phyloP scores from a whole-genome alignment of 208 protist species.

The Paratrypanosoma confusum region DNA sequence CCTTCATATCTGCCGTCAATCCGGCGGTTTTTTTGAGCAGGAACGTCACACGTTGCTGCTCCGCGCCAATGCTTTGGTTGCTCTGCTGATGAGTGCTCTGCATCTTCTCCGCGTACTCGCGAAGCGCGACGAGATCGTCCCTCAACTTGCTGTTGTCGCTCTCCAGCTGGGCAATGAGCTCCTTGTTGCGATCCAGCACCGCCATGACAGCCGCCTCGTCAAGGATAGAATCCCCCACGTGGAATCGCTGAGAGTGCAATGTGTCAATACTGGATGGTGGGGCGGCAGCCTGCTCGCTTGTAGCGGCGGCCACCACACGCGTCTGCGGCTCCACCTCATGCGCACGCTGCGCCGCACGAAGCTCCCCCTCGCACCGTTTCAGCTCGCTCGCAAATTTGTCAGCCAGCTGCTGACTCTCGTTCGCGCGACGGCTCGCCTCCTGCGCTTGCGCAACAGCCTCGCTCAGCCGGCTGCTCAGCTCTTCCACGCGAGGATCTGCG shows the following conservation, averaged over 20 bases:
- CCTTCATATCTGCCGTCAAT: conserved; percentile 34
- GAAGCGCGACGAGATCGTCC: too few relatives aligned
- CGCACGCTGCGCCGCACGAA: background rate
- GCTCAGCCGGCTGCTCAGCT: too few relatives aligned
- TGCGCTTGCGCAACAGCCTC: background rate
- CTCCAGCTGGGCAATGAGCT: conserved; percentile 43
- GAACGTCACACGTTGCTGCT: conserved; percentile 72
- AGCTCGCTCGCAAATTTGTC: background rate
- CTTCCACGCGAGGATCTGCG: conserved; percentile 2
- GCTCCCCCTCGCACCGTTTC: background rate
- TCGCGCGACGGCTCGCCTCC: conserved; percentile 9
- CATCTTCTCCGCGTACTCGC: too few relatives aligned
- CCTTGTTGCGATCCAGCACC: conserved; percentile 38
- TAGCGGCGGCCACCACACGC: too few relatives aligned
- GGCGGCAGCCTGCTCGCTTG: too few relatives aligned
- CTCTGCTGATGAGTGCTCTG: too few relatives aligned
- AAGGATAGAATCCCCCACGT: conserved; percentile 7
- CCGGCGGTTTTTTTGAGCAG: conserved; percentile 63
- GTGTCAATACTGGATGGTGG: too few relatives aligned
- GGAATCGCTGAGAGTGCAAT: too few relatives aligned
- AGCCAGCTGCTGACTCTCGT: conserved; percentile 11
- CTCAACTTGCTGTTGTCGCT: conserved; percentile 31
- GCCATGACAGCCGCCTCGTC: conserved; percentile 39
- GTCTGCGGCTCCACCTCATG: too few relatives aligned
- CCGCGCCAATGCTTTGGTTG: too few relatives aligned